Conservation (phyloP, 768 basidiomycete species). For the Suillus brevipes region DNA sequence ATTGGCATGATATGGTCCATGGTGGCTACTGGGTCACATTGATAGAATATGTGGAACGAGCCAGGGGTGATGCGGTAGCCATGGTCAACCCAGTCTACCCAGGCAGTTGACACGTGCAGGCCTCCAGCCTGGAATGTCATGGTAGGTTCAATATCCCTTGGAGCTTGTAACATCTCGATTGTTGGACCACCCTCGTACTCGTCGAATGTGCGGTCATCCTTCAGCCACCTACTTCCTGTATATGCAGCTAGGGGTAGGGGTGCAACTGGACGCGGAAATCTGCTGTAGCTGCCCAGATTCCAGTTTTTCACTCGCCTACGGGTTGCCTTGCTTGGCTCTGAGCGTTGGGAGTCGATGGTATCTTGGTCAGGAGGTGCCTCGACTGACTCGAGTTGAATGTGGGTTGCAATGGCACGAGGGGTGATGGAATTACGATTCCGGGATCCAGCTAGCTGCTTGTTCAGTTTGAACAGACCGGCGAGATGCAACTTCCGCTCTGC, state of each 20-base stretch:
- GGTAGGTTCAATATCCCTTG: background rate
- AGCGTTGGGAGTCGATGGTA: background rate
- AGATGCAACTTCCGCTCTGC: rapidly evolving
- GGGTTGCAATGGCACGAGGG: background rate
- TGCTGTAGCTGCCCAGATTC: background rate
- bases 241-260: background rate
- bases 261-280: background rate
- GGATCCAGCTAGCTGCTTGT: background rate
- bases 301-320: background rate
- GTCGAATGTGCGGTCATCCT: background rate
- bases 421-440: background rate
- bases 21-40: background rate
- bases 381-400: background rate
- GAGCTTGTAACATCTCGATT: background rate
- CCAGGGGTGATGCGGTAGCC: background rate
- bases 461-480: background rate
- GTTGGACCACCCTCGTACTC: background rate
- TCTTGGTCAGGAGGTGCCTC: too few species aligned
- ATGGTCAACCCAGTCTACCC: background rate
- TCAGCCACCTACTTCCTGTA: background rate
- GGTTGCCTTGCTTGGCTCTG: background rate
- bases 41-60: background rate
- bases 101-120: background rate
- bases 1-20: background rate
- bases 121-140: background rate